phyloP scores from a whole-genome alignment of 345 rosid species.

The Ceriops zippeliana region DNA sequence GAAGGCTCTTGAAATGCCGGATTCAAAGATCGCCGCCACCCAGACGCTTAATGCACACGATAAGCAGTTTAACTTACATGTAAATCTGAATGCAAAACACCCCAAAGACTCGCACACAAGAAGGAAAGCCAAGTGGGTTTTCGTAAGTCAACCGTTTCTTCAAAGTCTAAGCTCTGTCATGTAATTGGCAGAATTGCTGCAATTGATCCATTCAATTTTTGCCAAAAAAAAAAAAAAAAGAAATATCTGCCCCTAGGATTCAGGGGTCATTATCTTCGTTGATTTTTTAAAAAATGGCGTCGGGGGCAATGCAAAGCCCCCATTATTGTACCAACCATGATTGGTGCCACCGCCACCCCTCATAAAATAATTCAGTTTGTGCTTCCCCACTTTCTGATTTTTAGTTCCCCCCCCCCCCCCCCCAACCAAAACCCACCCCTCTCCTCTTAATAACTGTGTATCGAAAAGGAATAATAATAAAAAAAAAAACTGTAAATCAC shows the following conservation, averaged over 20 bases:
- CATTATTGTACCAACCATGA: neutral
- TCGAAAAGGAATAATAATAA: too few species aligned
- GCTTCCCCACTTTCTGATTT: neutral
- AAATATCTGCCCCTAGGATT: neutral
- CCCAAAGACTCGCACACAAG: neutral
- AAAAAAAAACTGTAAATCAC: too few species aligned
- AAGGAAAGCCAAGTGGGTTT: constrained; percentile 6
- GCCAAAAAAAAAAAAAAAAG: neutral
- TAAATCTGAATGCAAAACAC: neutral
- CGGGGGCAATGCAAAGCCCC: neutral
- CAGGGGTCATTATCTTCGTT: neutral
- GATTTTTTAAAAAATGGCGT: neutral
- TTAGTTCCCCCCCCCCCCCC: too few species aligned
- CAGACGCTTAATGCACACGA: neutral
- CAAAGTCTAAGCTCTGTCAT: too few species aligned
- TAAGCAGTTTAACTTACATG: neutral
- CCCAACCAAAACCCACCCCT: too few species aligned
- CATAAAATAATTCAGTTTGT: neutral
- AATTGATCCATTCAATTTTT: too few species aligned
- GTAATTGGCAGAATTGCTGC: too few species aligned
- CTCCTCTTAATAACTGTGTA: too few species aligned
- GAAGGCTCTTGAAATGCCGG: constrained; percentile 10
- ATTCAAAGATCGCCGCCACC: constrained; percentile 14
- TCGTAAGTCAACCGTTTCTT: neutral
- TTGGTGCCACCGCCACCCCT: neutral